A percentile compares a stretch with the other conserved stretches of the same genome.
Evolutionary conservation across 2,329 filamentous ascomycete species (phyloP).

Genomic region (Trichophyton equinum): DNA sequence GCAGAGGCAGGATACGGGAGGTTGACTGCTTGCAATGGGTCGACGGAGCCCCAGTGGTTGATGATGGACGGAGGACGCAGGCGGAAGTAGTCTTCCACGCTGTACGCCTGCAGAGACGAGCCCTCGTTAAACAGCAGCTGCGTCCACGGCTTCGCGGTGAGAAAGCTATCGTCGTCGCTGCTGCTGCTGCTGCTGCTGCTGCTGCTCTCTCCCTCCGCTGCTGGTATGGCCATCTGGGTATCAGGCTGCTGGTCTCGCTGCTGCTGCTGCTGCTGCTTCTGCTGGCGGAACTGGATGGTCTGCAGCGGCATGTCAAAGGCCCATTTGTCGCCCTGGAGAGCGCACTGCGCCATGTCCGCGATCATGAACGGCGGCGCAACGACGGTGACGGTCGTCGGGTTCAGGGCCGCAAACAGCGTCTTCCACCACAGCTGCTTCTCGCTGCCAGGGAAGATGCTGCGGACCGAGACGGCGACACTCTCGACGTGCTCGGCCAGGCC

Average conservation of each 20-base stretch:
- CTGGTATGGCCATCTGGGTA: slow-evolving; percentile 2
- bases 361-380: slow-evolving; percentile 51
- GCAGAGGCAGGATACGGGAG: slow-evolving; percentile 31
- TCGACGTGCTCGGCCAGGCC: slow-evolving; percentile 30
- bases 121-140: slow-evolving; percentile 60
- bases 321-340: slow-evolving; percentile 49
- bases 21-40: slow-evolving; percentile 9
- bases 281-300: slow-evolving; percentile 37
- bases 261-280: too few species aligned
- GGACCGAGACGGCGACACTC: slow-evolving; percentile 37
- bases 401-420: slow-evolving; percentile 41
- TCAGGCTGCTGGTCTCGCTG: background rate
- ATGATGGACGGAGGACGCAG: slow-evolving; percentile 52
- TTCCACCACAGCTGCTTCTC: slow-evolving; percentile 40
- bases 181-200: background rate
- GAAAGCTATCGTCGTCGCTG: slow-evolving; percentile 29
- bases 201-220: too few species aligned
- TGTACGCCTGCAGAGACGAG: slow-evolving; percentile 58
- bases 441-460: slow-evolving; percentile 29
- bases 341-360: slow-evolving; percentile 46
- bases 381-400: slow-evolving; percentile 44
- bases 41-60: slow-evolving; percentile 29
- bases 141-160: slow-evolving; percentile 52
- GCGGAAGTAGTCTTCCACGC: slow-evolving; percentile 58
- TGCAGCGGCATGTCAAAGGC: slow-evolving; percentile 53